phyloP scores from a whole-genome alignment of 768 basidiomycete genomes.

The Rhizopogon vesiculosus region DNA sequence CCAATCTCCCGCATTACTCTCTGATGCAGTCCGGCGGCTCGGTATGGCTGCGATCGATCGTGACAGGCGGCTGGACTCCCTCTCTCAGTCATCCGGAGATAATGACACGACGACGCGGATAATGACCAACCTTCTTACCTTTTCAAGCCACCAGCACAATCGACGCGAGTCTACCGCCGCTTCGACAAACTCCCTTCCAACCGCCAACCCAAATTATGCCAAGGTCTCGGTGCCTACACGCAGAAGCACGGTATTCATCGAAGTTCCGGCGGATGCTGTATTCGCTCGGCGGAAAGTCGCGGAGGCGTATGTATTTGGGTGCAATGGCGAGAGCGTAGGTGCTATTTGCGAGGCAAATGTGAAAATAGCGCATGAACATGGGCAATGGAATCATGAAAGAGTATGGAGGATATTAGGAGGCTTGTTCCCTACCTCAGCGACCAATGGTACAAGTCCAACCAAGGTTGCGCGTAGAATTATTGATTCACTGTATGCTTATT shows the following conservation, averaged over 20 bases:
- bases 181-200: constrained; percentile 1
- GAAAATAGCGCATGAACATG: constrained; percentile 47
- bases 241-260: constrained; percentile 58
- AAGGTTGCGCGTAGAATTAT: constrained; percentile 34
- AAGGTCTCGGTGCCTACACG: constrained; percentile 32
- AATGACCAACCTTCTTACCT: constrained; percentile 72
- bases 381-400: constrained; percentile 68
- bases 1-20: constrained; percentile 65
- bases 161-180: constrained; percentile 7
- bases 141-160: constrained; percentile 39
- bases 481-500: constrained; percentile 41
- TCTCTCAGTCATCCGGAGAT: constrained; percentile 39
- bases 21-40: constrained; percentile 69
- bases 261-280: constrained; percentile 42
- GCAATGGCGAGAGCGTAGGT: constrained; percentile 31
- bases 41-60: constrained; percentile 56
- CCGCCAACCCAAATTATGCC: constrained; percentile 32
- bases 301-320: constrained; percentile 50
- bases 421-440: constrained; percentile 34
- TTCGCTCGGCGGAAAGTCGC: constrained; percentile 53
- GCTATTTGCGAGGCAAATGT: constrained; percentile 60
- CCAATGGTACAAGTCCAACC: constrained; percentile 23
- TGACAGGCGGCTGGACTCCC: constrained; percentile 30
- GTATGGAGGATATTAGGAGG: constrained; percentile 54
- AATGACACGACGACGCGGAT: constrained; percentile 62